Evolutionary conservation across 352 stramenopile species (phyloP).

Genomic region (Peronosclerospora sorghi): DNA sequence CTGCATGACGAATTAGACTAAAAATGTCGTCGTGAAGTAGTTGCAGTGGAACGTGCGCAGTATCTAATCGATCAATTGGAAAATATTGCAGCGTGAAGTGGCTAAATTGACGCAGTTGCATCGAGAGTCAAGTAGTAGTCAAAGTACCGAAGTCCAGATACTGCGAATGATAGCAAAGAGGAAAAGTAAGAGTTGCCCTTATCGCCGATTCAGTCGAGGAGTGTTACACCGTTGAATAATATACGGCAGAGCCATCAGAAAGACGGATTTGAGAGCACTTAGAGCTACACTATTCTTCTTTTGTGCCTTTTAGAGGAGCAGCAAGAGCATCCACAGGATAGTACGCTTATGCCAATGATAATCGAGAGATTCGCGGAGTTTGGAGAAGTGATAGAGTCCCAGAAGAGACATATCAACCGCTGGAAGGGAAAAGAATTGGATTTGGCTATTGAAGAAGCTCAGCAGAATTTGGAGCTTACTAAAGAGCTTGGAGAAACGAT

Average conservation of each 20-base stretch:
- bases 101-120: too few relatives aligned
- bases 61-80: too few relatives aligned
- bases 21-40: too few relatives aligned
- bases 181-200: too few relatives aligned
- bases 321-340: conserved; percentile 64
- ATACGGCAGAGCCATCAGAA: conserved; percentile 25
- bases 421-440: conserved; percentile 82
- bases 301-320: conserved; percentile 50
- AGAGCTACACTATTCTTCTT: conserved; percentile 20
- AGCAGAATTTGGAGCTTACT: conserved; percentile 59
- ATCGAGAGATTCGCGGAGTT: conserved; percentile 68
- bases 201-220: too few relatives aligned
- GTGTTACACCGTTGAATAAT: too few relatives aligned
- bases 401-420: conserved; percentile 75
- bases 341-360: conserved; percentile 66
- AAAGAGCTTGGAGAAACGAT: conserved; percentile 42
- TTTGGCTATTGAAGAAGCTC: conserved; percentile 54
- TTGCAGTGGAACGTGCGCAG: too few relatives aligned
- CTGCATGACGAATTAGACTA: too few relatives aligned
- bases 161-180: too few relatives aligned
- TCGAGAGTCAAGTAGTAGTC: conserved; percentile 14
- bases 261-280: conserved; percentile 15
- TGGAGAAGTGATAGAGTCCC: conserved; percentile 70
- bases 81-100: too few relatives aligned
- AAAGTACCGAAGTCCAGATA: too few relatives aligned